Conservation (phyloP, 176 grass and related monocot species). For the Melocanna baccifera region DNA sequence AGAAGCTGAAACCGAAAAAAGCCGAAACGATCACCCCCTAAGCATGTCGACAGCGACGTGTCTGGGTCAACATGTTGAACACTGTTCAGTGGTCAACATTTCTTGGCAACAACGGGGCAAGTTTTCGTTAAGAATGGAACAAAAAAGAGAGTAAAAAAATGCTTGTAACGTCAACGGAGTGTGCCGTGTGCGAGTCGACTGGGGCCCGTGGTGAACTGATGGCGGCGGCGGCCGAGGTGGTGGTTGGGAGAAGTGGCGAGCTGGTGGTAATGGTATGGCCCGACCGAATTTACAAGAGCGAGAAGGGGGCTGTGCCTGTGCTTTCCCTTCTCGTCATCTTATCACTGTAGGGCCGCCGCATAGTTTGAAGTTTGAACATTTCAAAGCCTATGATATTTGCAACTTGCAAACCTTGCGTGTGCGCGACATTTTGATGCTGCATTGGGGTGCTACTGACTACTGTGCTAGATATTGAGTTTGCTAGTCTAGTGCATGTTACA, state of each 20-base stretch:
- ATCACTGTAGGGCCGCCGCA: not conserved
- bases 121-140: not conserved
- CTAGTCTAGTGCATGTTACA: not conserved
- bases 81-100: not conserved
- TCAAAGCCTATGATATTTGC: not conserved
- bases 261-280: not conserved
- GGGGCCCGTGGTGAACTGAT: not conserved
- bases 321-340: not conserved
- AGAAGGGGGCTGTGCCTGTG: not conserved
- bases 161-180: not conserved
- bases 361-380: constrained; percentile 22
- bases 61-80: constrained; percentile 4
- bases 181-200: not conserved
- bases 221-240: not conserved
- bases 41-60: not conserved
- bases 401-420: not conserved
- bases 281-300: not conserved
- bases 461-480: not conserved
- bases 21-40: too few species aligned
- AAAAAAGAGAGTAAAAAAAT: not conserved
- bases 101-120: not conserved
- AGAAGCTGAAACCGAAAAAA: too few species aligned
- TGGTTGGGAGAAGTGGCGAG: not conserved
- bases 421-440: not conserved
- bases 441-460: not conserved